Percentiles rank a stretch among this genome's conserved stretches.
phyloP scores from a whole-genome alignment of 768 basidiomycete genomes.

The Cytidiella melzeri region DNA sequence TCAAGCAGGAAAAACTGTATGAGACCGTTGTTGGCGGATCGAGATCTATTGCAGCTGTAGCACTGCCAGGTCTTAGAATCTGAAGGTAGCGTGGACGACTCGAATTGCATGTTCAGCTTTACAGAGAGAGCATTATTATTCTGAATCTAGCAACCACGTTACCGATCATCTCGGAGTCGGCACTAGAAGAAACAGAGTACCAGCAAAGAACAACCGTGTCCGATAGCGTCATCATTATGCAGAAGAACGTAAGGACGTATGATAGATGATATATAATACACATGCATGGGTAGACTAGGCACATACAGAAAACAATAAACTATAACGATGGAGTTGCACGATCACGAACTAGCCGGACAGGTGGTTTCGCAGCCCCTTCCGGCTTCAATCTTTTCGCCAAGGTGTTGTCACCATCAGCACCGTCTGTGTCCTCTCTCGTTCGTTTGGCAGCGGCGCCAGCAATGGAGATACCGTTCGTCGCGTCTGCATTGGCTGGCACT shows the following conservation, averaged over 20 bases:
- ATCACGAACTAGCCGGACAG: slow-evolving; percentile 22
- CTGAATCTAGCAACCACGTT: too few relatives aligned
- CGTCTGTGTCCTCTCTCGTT: slow-evolving; percentile 48
- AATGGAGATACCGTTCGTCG: slow-evolving; percentile 40
- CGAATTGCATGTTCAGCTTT: too few relatives aligned
- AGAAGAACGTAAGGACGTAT: background rate
- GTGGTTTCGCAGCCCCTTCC: slow-evolving; percentile 14
- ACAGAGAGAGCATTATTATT: too few relatives aligned
- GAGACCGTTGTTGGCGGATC: too few relatives aligned
- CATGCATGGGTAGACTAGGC: background rate
- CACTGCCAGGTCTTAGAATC: too few relatives aligned
- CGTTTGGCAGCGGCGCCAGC: slow-evolving; percentile 63
- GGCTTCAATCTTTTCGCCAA: slow-evolving; percentile 65
- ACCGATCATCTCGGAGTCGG: too few relatives aligned
- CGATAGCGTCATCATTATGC: too few relatives aligned
- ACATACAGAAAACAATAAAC: slow-evolving; percentile 1
- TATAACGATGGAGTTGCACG: slow-evolving; percentile 18
- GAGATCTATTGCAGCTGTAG: too few relatives aligned
- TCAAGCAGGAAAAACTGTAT: too few relatives aligned
- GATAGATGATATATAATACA: slow-evolving; percentile 1
- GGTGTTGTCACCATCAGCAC: slow-evolving; percentile 41
- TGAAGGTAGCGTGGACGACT: too few relatives aligned
- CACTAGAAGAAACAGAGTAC: too few relatives aligned
- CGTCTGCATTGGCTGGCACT: slow-evolving; percentile 27
- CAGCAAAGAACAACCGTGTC: too few relatives aligned